Evolutionary conservation across 2,329 filamentous ascomycete genomes (phyloP), one percentile per base, ranked within the genome.

Genomic region (Alternaria angustiovoidea): DNA sequence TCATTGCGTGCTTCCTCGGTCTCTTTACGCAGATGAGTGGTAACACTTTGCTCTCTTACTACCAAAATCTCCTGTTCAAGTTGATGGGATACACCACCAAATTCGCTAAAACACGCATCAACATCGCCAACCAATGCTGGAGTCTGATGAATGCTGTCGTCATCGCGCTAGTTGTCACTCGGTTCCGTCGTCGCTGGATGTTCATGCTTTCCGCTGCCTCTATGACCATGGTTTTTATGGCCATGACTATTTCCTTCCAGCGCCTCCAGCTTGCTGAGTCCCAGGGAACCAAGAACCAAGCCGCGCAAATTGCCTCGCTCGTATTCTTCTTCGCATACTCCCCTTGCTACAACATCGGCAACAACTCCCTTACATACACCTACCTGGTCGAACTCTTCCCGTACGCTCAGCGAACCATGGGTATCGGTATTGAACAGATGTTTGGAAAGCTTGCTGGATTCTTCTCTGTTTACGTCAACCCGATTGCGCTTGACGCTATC

Each of bases 361-460:
- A 89, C 73, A 90, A 89, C 69, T 86, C 88, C 14, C 79, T 90
- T 55, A 88, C 86, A 1, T 89, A 89, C 74, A 89, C 85, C 14
- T 88, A 85, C 73, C 79, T 88, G 5, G 78, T 88, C 22, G 87
- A 89, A 63, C 75, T 88, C 0, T 88, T 86, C 78, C 87, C 87
- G 1, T 89, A 85, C 67, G 79, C 84, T 2, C 81, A 84, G 54
- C 82, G 86, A 61, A 83, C 85, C 41, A 86, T 86, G 59, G 87
- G 87, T 75, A 85, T 89, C 59, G 85, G 83, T 36, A 78, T 86
- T 53, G 84, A 85, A 71, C 85, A 87, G 66, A 80, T 87, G 44
- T 87, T 84, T 65, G 85, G 84, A 54, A 75, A 81, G 52, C 67
- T 78, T 4, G 83, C 81, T n/a, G 74, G 77, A 12, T 86, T 86